Conservation (phyloP, 1,284 basidiomycete species). For the Trametes polyzona region DNA sequence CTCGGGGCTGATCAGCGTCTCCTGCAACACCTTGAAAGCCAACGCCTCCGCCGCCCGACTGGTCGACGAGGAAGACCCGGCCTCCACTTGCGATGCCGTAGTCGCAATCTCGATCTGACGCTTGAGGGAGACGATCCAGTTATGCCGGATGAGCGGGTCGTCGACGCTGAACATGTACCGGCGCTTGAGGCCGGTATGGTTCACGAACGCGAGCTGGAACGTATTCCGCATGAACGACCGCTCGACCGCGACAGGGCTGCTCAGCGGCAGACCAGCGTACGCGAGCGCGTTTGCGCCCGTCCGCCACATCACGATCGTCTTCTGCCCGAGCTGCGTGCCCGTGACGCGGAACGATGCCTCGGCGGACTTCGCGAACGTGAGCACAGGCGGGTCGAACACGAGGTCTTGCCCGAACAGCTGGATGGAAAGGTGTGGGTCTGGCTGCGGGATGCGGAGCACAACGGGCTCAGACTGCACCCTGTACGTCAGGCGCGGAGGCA, state of each 20-base stretch:
- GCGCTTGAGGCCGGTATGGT: slow-evolving; percentile 70
- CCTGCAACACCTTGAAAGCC: slow-evolving; percentile 82
- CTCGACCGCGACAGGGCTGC: slow-evolving; percentile 79
- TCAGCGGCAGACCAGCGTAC: slow-evolving; percentile 81
- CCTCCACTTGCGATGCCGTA: slow-evolving; percentile 38
- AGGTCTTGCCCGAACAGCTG: slow-evolving; percentile 86
- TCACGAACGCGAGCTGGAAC: slow-evolving; percentile 86
- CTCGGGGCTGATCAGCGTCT: slow-evolving; percentile 66
- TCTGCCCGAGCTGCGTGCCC: slow-evolving; percentile 79
- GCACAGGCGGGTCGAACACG: slow-evolving; percentile 80
- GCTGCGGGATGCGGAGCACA: slow-evolving; percentile 78
- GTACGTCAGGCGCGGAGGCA: slow-evolving; percentile 82
- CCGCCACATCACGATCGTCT: slow-evolving; percentile 80
- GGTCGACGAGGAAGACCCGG: slow-evolving; percentile 38
- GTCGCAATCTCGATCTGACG: slow-evolving; percentile 64
- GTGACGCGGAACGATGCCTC: slow-evolving; percentile 89
- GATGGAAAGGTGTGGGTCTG: slow-evolving; percentile 80
- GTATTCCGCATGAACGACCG: slow-evolving; percentile 93
- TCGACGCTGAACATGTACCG: slow-evolving; percentile 94
- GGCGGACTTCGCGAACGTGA: slow-evolving; percentile 76
- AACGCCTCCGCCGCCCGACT: slow-evolving; percentile 67
- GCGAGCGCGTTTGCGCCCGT: slow-evolving; percentile 79
- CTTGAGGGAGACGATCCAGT: slow-evolving; percentile 75
- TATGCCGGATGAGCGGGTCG: slow-evolving; percentile 71
- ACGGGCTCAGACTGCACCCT: slow-evolving; percentile 85